A percentile compares a stretch with the other conserved stretches of the same genome.
phyloP scores from a whole-genome alignment of 2,329 filamentous ascomycete species.

The Aspergillus ruber region DNA sequence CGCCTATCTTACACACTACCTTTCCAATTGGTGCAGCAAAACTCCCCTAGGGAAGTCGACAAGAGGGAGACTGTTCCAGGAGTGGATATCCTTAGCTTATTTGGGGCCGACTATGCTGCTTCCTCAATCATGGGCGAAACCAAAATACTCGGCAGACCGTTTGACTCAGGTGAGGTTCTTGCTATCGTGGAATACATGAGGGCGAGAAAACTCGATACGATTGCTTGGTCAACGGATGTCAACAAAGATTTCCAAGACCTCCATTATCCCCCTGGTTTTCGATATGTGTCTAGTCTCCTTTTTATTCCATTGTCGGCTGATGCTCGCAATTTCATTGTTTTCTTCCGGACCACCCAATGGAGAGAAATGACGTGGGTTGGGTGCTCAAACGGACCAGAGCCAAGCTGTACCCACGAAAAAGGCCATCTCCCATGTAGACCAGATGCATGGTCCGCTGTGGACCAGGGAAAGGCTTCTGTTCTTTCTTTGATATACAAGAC shows the following conservation, averaged over 20 bases:
- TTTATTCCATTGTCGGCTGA: constrained; percentile 70
- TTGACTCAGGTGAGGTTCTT: constrained; percentile 72
- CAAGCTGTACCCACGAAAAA: constrained; percentile 69
- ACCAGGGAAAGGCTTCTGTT: constrained; percentile 79
- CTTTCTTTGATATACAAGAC: constrained; percentile 78
- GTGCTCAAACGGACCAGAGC: constrained; percentile 22
- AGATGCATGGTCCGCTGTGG: constrained; percentile 78
- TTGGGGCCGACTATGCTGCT: constrained; percentile 78
- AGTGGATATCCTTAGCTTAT: constrained; percentile 72
- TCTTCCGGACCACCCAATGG: constrained; percentile 70
- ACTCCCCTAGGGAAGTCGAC: constrained; percentile 67
- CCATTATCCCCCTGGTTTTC: constrained; percentile 70
- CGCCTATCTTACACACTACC: constrained; percentile 74
- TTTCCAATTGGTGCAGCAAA: constrained; percentile 72
- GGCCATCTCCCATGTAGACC: constrained; percentile 72
- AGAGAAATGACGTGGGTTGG: constrained; percentile 68
- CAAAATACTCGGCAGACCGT: constrained; percentile 68
- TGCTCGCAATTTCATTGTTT: constrained; percentile 77
- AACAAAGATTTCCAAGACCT: constrained; percentile 71
- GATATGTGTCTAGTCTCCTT: constrained; percentile 66
- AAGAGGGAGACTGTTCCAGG: constrained; percentile 81
- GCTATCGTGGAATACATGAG: constrained; percentile 78
- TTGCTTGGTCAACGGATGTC: constrained; percentile 70
- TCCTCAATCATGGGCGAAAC: constrained; percentile 77
- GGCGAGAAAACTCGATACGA: constrained; percentile 64